Base-by-base conservation (phyloP, 306 rosid species). In the Cercis canadensis region DNA sequence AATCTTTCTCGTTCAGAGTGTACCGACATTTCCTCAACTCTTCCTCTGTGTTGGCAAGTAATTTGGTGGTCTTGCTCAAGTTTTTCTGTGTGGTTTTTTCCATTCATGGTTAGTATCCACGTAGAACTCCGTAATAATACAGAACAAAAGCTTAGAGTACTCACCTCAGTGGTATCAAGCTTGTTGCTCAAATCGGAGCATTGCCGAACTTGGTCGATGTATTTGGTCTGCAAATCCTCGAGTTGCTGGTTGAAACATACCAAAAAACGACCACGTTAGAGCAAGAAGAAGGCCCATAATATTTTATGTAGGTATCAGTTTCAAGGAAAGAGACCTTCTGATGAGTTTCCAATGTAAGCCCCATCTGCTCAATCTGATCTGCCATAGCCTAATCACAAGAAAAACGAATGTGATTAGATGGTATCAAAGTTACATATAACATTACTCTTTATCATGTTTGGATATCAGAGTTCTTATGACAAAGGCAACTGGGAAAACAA, bases 321-420 rank as follows among this genome's bases (percentile, higher is more conserved):
- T 18, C 4, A 49, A 11, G 68, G 34, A 18, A 44, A 68, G 73
- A 69, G 70, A 95, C 99, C 97, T 91, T 95, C 65, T 91, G 97
- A 52, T 95, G 80, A 49, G 67, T 75, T 77, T 91, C 99, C 58
- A 86, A 45, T 37, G 81, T 72, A 41, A 83, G 12, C 43, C 96
- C 92, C 96, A 91, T 89, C 74, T 91, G 95, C 82, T 95, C 97
- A 79, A 95, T 89, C 82, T 95, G 97, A 36, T 95, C 97, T 24
- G 90, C 78, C 99, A 89, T 89, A 24, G 96, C 91, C 97, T 95
- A 50, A 19, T 74, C 58, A 78, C 57, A 64, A 76, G 51, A 49
- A 67, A 72, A 73, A 5, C 8, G n/a, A 19, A 16, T 14, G 57
- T 68, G 57, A 74, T 49, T 14, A 51, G 13, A 72, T 11, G 40